Percentiles rank a stretch among this genome's conserved stretches.
Evolutionary conservation across 176 grass and related monocot genomes (phyloP).

Genomic region (Echinochloa phyllopogon): DNA sequence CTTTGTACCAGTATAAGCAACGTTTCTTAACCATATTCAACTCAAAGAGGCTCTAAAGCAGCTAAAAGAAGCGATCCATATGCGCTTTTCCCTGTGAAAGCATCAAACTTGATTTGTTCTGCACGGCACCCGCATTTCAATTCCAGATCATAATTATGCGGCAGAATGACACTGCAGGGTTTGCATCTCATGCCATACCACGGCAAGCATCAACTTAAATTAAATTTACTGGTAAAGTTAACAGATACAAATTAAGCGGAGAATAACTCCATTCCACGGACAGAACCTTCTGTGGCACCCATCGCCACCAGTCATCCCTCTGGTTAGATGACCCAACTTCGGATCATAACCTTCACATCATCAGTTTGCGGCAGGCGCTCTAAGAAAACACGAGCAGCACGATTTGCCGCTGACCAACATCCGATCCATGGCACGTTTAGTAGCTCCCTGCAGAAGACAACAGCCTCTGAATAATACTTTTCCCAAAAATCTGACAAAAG

Average conservation of each 20-base stretch:
- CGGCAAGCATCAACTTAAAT: constrained; percentile 16
- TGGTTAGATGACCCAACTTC: constrained; percentile 30
- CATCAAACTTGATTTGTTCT: not conserved
- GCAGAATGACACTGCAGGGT: not conserved
- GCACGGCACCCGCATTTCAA: not conserved
- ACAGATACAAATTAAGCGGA: constrained; percentile 23
- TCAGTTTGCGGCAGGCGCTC: constrained; percentile 47
- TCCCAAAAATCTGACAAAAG: not conserved
- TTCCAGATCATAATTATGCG: constrained; percentile 5
- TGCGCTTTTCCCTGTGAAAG: not conserved
- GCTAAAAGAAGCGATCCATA: not conserved
- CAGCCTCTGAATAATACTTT: not conserved
- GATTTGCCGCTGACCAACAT: constrained; percentile 7
- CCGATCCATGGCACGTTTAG: not conserved
- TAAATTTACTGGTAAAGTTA: not conserved
- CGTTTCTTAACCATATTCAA: not conserved
- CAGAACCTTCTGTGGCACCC: not conserved
- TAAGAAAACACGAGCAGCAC: constrained; percentile 54
- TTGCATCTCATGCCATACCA: not conserved
- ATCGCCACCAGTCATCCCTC: constrained; percentile 10
- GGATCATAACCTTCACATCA: constrained; percentile 14
- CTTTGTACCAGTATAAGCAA: not conserved
- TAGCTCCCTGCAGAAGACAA: constrained; percentile 27
- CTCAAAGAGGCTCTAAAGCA: not conserved
- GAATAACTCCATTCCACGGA: constrained; percentile 2